Percentiles rank a stretch among this genome's conserved stretches.
Conservation (phyloP, 2,329 filamentous ascomycete genomes). For the Aspergillus neotritici region DNA sequence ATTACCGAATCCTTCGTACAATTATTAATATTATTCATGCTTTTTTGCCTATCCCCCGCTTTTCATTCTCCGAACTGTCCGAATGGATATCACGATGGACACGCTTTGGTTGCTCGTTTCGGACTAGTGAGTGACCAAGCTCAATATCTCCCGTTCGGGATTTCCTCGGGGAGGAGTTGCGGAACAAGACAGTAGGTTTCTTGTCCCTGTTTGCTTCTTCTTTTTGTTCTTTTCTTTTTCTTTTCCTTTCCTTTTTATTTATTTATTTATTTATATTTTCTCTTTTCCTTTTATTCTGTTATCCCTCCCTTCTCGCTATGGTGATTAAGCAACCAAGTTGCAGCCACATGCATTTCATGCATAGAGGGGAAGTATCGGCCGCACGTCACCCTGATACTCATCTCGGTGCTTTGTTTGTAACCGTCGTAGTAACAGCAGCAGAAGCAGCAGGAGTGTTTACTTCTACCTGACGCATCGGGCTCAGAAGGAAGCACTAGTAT, state of each 20-base stretch:
- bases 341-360: slow-evolving; percentile 21
- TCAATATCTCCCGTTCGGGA: no score
- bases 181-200: no score
- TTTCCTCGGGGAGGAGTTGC: no score
- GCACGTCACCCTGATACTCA: slow-evolving; percentile 2
- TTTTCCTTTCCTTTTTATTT: no score
- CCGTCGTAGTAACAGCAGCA: no score
- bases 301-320: slow-evolving; percentile 1
- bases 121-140: slow-evolving; percentile 1
- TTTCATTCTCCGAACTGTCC: slow-evolving; percentile 26
- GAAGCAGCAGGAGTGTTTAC: no score
- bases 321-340: slow-evolving; percentile 12
- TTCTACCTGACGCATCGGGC: slow-evolving; percentile 2
- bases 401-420: no score
- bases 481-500: slow-evolving; percentile 7
- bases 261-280: no score
- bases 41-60: slow-evolving; percentile 8
- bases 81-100: slow-evolving; percentile 28
- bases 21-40: not conserved
- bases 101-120: slow-evolving; percentile 20
- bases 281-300: no score
- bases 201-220: no score
- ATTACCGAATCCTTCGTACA: no score
- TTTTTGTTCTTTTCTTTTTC: no score
- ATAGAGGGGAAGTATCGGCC: slow-evolving; percentile 18